Conservation (phyloP, 2,329 filamentous ascomycete species). For the Fusarium avenaceum region DNA sequence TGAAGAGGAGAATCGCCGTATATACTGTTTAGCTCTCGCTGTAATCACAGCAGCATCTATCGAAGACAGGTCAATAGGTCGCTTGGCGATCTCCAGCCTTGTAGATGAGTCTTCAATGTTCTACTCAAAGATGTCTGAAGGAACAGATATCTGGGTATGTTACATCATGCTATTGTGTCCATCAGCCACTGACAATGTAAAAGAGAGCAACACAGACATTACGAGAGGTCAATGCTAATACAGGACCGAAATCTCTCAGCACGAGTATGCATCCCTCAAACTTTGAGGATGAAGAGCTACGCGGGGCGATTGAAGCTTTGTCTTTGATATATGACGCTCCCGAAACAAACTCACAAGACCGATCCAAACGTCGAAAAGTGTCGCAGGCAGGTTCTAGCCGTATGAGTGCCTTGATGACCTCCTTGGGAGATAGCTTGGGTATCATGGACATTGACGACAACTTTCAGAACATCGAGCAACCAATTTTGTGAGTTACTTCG, state of each 20-base stretch:
- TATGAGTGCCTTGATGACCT: conserved; percentile 35
- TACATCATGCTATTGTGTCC: not conserved
- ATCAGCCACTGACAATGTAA: conserved; percentile 37
- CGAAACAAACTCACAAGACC: conserved; percentile 39
- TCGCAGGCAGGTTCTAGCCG: conserved; percentile 36
- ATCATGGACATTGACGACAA: conserved; percentile 44
- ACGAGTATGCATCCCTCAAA: conserved; percentile 48
- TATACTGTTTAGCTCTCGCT: conserved; percentile 57
- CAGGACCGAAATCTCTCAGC: conserved; percentile 39
- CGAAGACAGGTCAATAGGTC: conserved; percentile 52
- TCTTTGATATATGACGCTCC: conserved; percentile 46
- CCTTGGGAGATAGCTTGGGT: conserved; percentile 51
- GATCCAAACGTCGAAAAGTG: conserved; percentile 52
- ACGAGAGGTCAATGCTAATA: conserved; percentile 44
- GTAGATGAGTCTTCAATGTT: conserved; percentile 58
- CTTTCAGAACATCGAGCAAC: conserved; percentile 51
- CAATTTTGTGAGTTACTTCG: conserved; percentile 62
- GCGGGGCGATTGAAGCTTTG: conserved; percentile 49
- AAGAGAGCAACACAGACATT: conserved; percentile 52
- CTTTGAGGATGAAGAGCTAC: conserved; percentile 50
- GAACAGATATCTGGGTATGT: conserved; percentile 60
- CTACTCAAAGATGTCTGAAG: conserved; percentile 50
- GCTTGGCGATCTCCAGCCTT: conserved; percentile 60
- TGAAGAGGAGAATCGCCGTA: conserved; percentile 50
- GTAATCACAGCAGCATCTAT: conserved; percentile 56